phyloP scores from a whole-genome alignment of 2,329 filamentous ascomycete genomes.

The Aspergillus persii region DNA sequence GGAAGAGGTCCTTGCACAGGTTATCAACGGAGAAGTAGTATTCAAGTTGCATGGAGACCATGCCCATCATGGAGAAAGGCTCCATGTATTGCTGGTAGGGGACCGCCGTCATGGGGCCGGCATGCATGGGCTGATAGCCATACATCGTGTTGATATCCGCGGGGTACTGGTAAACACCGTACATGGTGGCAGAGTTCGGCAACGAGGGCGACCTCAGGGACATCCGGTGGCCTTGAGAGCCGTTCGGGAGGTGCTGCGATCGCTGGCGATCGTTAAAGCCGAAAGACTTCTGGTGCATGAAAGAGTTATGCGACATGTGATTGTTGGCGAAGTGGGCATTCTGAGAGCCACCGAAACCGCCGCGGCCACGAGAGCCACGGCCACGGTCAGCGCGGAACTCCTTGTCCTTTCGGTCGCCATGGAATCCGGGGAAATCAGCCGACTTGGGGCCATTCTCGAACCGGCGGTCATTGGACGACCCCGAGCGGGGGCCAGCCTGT shows the following conservation, averaged over 20 bases:
- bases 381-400: conserved; percentile 41
- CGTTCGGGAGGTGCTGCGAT: conserved; percentile 39
- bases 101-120: conserved; percentile 55
- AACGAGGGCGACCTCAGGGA: conserved; percentile 62
- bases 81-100: conserved; percentile 60
- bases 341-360: conserved; percentile 36
- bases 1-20: conserved; percentile 84
- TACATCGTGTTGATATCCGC: conserved; percentile 54
- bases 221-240: conserved; percentile 49
- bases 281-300: conserved; percentile 40
- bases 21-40: conserved; percentile 99
- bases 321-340: conserved; percentile 40
- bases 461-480: conserved; percentile 34
- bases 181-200: conserved; percentile 52
- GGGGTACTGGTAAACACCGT: conserved; percentile 44
- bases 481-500: conserved; percentile 31
- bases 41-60: conserved; percentile 66
- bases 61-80: conserved; percentile 54
- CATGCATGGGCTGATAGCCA: conserved; percentile 55
- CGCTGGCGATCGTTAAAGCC: conserved; percentile 44
- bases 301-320: conserved; percentile 40
- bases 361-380: conserved; percentile 41
- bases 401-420: conserved; percentile 33
- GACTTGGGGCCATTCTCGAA: conserved; percentile 40
- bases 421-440: conserved; percentile 33